Evolutionary conservation across 345 rosid species (phyloP).

Genomic region (Aquilaria malaccensis): DNA sequence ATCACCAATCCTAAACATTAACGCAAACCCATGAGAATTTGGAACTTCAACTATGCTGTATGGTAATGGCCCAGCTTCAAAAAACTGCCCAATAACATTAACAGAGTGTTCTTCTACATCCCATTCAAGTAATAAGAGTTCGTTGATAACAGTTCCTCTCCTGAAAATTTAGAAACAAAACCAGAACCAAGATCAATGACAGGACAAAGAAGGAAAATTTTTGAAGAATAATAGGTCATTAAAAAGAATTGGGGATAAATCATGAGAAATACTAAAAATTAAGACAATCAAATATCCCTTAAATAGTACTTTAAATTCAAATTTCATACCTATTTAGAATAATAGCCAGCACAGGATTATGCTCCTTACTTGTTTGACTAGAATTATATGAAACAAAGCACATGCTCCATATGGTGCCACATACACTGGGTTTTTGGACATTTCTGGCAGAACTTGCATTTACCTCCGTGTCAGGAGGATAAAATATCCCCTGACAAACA

Average conservation of each 20-base stretch:
- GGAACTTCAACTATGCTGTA: constrained; percentile 85
- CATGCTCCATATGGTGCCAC: constrained; percentile 98
- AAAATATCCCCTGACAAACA: constrained; percentile 54
- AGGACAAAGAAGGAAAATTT: not conserved
- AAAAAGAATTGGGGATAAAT: not conserved
- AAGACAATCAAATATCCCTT: constrained; percentile 9
- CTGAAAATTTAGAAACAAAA: constrained; percentile 36
- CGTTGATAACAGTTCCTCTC: constrained; percentile 60
- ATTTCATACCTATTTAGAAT: constrained; percentile 72
- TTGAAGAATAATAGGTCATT: too few species aligned
- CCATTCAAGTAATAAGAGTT: constrained; percentile 68
- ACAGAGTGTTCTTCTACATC: constrained; percentile 46
- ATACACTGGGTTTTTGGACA: constrained; percentile 27
- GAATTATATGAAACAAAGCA: constrained; percentile 69
- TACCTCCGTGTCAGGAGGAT: constrained; percentile 67
- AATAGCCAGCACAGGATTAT: constrained; percentile 79
- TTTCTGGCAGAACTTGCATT: constrained; percentile 32
- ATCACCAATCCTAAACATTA: constrained; percentile 90
- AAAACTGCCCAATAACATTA: constrained; percentile 41
- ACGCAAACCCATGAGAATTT: constrained; percentile 73
- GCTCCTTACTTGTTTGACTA: constrained; percentile 48
- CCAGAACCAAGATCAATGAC: not conserved
- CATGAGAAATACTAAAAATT: constrained; percentile 11
- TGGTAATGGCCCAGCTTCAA: constrained; percentile 79
- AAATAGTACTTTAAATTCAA: constrained; percentile 20